Percentiles rank a stretch among this genome's conserved stretches.
Conservation (phyloP, 148 eudicot genomes). For the Beta vulgaris region DNA sequence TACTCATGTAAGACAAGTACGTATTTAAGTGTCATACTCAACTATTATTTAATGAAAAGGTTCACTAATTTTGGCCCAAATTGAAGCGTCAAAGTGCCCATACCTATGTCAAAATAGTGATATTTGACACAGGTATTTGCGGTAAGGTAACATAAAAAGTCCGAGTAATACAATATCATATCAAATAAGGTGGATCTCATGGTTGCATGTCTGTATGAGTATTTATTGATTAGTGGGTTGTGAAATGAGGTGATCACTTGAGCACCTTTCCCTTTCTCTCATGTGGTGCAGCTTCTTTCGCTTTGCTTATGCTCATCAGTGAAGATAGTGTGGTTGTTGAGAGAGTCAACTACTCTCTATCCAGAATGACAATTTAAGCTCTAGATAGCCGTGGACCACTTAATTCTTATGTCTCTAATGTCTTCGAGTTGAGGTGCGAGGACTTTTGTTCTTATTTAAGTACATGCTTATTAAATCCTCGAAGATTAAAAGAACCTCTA, state of each 20-base stretch:
- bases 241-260: not conserved
- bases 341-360: not conserved
- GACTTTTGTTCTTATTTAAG: not conserved
- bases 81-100: too few species aligned
- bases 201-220: not conserved
- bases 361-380: not conserved
- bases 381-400: not conserved
- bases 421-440: not conserved
- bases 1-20: too few species aligned
- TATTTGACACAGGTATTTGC: too few species aligned
- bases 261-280: not conserved
- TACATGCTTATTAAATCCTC: not conserved
- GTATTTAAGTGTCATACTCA: too few species aligned
- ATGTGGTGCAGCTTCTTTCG: slow-evolving; percentile 4
- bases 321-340: not conserved
- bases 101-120: too few species aligned
- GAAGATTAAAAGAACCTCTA: not conserved
- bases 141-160: too few species aligned
- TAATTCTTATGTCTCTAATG: not conserved
- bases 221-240: not conserved
- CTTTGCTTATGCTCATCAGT: not conserved
- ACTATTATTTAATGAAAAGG: too few species aligned
- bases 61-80: too few species aligned
- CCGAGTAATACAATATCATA: too few species aligned
- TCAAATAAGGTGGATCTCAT: not conserved